These are phyloP conservation scores for Camelina hispida DNA, from an alignment of 345 rosid species.

Conservation along the genomic window DNA sequence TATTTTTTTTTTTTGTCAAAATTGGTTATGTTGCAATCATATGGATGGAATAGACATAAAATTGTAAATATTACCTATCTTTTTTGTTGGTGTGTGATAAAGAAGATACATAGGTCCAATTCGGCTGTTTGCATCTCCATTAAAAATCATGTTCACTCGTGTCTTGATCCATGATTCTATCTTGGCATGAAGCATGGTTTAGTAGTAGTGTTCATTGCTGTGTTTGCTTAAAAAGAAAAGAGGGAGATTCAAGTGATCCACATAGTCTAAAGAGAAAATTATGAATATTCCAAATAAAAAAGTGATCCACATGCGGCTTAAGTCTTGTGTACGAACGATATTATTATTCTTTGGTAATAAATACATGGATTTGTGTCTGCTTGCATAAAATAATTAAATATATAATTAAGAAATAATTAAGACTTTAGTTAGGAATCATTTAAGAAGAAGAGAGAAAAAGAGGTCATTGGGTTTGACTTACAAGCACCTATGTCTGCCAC, in stretches of 20 bases:
- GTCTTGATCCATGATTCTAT: constrained; percentile 18
- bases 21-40: constrained; percentile 23
- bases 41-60: constrained; percentile 11
- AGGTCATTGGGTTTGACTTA: constrained; percentile 29
- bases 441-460: constrained; percentile 10
- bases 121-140: not conserved
- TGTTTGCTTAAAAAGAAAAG: not conserved
- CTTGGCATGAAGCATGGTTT: not conserved
- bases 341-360: not conserved
- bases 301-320: constrained; percentile 17
- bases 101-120: constrained; percentile 2
- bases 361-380: not conserved
- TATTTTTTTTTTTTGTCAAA: not conserved
- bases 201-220: too few relatives aligned
- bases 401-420: not conserved
- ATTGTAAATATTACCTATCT: constrained; percentile 32
- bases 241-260: constrained; percentile 1
- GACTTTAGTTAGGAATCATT: not conserved
- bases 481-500: constrained; percentile 36
- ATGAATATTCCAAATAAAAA: constrained; percentile 26
- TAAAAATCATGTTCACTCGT: not conserved
- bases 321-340: not conserved
- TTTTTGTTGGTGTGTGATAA: constrained; percentile 19
- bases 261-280: not conserved
- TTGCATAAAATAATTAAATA: not conserved